Percentiles rank a stretch among this genome's conserved stretches.
These are phyloP conservation scores for Imleria badia DNA, from an alignment of 768 basidiomycete genomes.

Conservation along the genomic window DNA sequence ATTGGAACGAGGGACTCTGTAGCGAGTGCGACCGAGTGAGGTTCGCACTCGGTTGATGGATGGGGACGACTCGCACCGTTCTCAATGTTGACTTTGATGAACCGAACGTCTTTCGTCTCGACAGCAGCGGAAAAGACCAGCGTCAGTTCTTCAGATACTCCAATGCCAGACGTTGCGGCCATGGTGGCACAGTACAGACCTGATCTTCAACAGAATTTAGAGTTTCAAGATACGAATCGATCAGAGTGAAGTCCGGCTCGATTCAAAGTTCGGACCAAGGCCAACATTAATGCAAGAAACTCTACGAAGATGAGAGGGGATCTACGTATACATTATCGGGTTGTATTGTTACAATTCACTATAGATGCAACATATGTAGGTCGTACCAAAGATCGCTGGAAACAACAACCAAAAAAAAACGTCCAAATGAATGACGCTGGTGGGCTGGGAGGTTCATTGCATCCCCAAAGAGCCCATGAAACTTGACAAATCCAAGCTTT, in stretches of 20 bases:
- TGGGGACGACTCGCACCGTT: constrained; percentile 53
- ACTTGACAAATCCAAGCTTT: constrained; percentile 77
- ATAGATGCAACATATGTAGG: constrained; percentile 35
- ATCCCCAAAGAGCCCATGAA: constrained; percentile 85
- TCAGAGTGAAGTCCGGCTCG: not conserved
- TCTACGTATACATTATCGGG: constrained; percentile 37
- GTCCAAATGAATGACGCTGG: constrained; percentile 18
- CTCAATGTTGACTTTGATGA: constrained; percentile 73
- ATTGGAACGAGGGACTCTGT: constrained; percentile 71
- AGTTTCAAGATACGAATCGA: not conserved
- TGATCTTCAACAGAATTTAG: no score
- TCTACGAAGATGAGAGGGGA: constrained; percentile 11
- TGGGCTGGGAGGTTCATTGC: constrained; percentile 26
- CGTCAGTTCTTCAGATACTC: constrained; percentile 56
- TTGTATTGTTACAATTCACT: constrained; percentile 35
- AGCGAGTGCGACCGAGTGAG: constrained; percentile 24
- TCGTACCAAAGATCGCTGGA: constrained; percentile 15
- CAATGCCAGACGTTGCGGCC: constrained; percentile 76
- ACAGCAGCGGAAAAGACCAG: constrained; percentile 59
- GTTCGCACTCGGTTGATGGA: constrained; percentile 9
- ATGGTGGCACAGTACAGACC: constrained; percentile 35
- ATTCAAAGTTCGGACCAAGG: no score
- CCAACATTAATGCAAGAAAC: constrained; percentile 12
- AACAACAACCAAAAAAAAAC: constrained; percentile 15
- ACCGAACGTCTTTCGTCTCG: constrained; percentile 52